Evolutionary conservation across 257 asterid genomes (phyloP).

Genomic region (Lycium ferocissimum): DNA sequence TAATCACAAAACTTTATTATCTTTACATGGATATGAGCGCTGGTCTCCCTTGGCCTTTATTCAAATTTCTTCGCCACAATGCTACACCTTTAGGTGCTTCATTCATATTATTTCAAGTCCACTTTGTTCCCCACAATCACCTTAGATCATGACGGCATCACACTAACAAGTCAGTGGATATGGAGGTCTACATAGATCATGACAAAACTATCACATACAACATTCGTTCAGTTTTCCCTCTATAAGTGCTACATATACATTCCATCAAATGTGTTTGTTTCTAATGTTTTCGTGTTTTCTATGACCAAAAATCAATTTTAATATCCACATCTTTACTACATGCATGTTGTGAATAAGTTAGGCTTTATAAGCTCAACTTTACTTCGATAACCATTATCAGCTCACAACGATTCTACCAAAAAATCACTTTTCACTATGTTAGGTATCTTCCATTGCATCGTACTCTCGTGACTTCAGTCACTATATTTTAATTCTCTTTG

Average conservation of each 20-base stretch:
- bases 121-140: not conserved
- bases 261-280: not conserved
- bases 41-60: not conserved
- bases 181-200: not conserved
- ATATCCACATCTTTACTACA: not conserved
- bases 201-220: not conserved
- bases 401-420: not conserved
- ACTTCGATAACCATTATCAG: not conserved
- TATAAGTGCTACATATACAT: slow-evolving; percentile 2
- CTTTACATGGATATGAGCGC: not conserved
- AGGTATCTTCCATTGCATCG: not conserved
- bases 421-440: not conserved
- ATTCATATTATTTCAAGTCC: not conserved
- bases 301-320: not conserved
- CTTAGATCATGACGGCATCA: not conserved
- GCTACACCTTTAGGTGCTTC: not conserved
- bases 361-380: slow-evolving; percentile 6
- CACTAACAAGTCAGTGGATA: not conserved
- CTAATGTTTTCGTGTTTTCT: not conserved
- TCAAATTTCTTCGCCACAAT: not conserved
- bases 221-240: not conserved
- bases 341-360: not conserved
- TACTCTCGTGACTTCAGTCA: not conserved
- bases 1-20: not conserved
- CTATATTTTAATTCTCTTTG: not conserved